Evolutionary conservation across 805 yeast genomes (phyloP).

Genomic region (Kazachstania africana): DNA sequence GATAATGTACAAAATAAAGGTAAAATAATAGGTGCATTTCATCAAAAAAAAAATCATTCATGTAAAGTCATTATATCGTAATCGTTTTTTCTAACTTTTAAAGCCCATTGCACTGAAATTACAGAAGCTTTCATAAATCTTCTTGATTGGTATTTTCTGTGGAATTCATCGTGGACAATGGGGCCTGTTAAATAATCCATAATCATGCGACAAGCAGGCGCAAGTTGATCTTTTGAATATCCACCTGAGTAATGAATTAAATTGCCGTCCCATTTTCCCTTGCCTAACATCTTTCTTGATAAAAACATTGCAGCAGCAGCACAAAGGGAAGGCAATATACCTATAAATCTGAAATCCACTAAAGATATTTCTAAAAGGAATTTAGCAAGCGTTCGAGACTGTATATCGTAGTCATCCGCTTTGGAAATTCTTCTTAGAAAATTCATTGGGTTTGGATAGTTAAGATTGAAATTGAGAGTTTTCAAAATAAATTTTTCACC

Average conservation of each 20-base stretch:
- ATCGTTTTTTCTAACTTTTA: slow-evolving; percentile 33
- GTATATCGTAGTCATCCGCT: slow-evolving; percentile 88
- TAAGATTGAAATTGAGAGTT: slow-evolving; percentile 61
- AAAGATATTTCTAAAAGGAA: slow-evolving; percentile 71
- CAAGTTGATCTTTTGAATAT: slow-evolving; percentile 59
- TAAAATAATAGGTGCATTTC: no score
- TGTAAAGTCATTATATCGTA: slow-evolving; percentile 30
- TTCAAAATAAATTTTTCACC: slow-evolving; percentile 77
- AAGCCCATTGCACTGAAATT: slow-evolving; percentile 75
- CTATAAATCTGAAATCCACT: slow-evolving; percentile 70
- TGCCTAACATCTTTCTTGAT: slow-evolving; percentile 65
- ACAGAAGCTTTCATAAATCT: slow-evolving; percentile 79
- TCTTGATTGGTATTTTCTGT: slow-evolving; percentile 83
- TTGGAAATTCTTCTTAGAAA: slow-evolving; percentile 82
- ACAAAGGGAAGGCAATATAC: slow-evolving; percentile 67
- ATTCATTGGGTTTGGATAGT: slow-evolving; percentile 89
- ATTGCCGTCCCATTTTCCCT: slow-evolving; percentile 71
- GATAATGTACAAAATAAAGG: no score
- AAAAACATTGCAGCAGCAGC: slow-evolving; percentile 87
- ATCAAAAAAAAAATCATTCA: no score
- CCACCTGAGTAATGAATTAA: slow-evolving; percentile 89
- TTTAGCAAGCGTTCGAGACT: slow-evolving; percentile 82
- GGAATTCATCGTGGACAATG: slow-evolving; percentile 82
- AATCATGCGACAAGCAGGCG: slow-evolving; percentile 61
- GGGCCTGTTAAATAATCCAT: slow-evolving; percentile 70